Percentiles rank a stretch among this genome's conserved stretches.
Conservation (phyloP, 768 basidiomycete species). For the Crucibulum laeve region DNA sequence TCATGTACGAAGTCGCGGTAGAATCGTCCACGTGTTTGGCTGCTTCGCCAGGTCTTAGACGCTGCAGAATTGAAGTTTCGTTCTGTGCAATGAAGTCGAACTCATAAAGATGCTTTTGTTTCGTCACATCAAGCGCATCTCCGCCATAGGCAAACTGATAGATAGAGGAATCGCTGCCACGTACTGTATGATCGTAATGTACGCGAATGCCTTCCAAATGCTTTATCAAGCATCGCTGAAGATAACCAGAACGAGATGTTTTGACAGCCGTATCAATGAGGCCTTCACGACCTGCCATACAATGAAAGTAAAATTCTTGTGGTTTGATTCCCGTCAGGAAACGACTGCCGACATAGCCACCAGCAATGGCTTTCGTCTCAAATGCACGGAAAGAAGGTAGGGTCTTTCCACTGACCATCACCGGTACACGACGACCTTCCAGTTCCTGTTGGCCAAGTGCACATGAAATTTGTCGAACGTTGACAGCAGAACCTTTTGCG, state of each 20-base stretch:
- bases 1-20: constrained; percentile 76
- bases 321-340: constrained; percentile 98
- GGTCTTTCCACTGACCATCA: constrained; percentile 99
- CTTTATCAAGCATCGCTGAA: constrained; percentile 97
- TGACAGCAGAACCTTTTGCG: constrained; percentile 96
- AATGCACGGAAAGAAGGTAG: constrained; percentile 95
- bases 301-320: constrained; percentile 99
- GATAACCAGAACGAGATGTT: constrained; percentile 96
- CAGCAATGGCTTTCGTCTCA: constrained; percentile 97
- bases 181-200: constrained; percentile 97
- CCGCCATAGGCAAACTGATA: constrained; percentile 98
- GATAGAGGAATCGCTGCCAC: constrained; percentile 88
- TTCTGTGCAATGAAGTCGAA: constrained; percentile 94
- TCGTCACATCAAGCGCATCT: constrained; percentile 93
- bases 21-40: constrained; percentile 57
- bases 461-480: constrained; percentile 98
- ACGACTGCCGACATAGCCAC: constrained; percentile 96
- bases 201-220: constrained; percentile 95
- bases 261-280: constrained; percentile 99
- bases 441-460: constrained; percentile 95
- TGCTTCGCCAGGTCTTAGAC: constrained; percentile 59
- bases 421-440: constrained; percentile 96
- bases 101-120: constrained; percentile 91
- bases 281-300: constrained; percentile 99
- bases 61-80: constrained; percentile 69